A percentile compares a stretch with the other conserved stretches of the same genome.
phyloP scores from a whole-genome alignment of 2,329 filamentous ascomycete species.

The Neonectria hederae region DNA sequence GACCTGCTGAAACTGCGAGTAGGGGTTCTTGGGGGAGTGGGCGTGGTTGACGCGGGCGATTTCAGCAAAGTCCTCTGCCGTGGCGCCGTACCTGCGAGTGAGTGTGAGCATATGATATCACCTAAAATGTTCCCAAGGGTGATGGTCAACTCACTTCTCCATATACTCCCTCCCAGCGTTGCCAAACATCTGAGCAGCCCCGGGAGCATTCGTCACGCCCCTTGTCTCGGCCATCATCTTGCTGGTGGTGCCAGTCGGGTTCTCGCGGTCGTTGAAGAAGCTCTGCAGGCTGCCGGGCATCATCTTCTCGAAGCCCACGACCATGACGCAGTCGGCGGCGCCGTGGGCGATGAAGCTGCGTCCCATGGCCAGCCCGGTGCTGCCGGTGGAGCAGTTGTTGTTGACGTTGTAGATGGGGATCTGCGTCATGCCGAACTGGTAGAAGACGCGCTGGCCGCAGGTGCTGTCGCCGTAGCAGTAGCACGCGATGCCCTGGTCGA shows the following conservation, averaged over 20 bases:
- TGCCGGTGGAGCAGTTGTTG: conserved; percentile 98
- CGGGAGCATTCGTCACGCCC: conserved; percentile 82
- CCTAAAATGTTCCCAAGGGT: neutral
- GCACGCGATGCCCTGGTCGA: conserved; percentile 94
- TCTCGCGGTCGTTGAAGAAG: conserved; percentile 86
- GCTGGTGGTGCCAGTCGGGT: conserved; percentile 76
- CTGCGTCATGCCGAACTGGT: conserved; percentile 97
- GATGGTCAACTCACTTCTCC: conserved; percentile 74
- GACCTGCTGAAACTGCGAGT: conserved; percentile 95
- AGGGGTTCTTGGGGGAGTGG: conserved; percentile 91
- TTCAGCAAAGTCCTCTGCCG: conserved; percentile 87
- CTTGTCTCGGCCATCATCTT: conserved; percentile 86
- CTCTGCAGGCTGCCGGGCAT: conserved; percentile 85
- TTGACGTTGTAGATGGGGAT: conserved; percentile 99
- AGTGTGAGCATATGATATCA: conserved; percentile 31
- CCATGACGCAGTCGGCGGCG: conserved; percentile 86
- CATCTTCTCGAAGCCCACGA: conserved; percentile 99
- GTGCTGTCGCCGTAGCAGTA: conserved; percentile 98
- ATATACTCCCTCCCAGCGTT: conserved; percentile 95
- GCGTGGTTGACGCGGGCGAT: conserved; percentile 93
- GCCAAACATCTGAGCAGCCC: conserved; percentile 92
- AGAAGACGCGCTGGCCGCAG: conserved; percentile 95
- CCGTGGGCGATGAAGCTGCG: conserved; percentile 82
- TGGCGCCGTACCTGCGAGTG: conserved; percentile 78
- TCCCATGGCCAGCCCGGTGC: conserved; percentile 86